Evolutionary conservation across 179 eudicot species (phyloP).

Genomic region (Camellia oleifera): DNA sequence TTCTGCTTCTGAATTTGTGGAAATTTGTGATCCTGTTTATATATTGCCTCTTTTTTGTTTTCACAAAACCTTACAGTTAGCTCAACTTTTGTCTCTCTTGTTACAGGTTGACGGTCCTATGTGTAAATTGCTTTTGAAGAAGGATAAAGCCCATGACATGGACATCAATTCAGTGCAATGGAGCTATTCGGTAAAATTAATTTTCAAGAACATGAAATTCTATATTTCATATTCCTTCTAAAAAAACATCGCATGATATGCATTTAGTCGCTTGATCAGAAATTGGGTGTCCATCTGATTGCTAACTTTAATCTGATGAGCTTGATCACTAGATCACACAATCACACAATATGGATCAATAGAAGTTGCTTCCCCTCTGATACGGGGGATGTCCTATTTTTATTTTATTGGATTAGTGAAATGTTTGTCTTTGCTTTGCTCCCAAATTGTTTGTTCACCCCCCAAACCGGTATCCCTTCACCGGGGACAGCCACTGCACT

Average conservation of each 20-base stretch:
- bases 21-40: neutral
- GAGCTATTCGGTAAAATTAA: constrained; percentile 56
- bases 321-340: too few species aligned
- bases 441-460: neutral
- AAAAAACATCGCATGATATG: neutral
- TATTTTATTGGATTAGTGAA: too few species aligned
- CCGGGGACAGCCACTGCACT: too few species aligned
- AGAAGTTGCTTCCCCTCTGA: neutral
- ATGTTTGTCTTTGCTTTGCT: neutral
- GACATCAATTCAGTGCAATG: constrained; percentile 89
- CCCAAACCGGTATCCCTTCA: too few species aligned
- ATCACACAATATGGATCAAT: too few species aligned
- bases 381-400: neutral
- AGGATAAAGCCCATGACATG: constrained; percentile 87
- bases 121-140: constrained; percentile 63
- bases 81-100: constrained; percentile 2
- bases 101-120: constrained; percentile 64
- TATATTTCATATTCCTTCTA: neutral
- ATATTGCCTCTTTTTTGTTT: constrained; percentile 7
- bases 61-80: neutral
- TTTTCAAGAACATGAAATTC: neutral
- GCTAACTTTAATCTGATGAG: too few species aligned
- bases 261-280: neutral
- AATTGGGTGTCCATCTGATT: neutral
- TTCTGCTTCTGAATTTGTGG: neutral